These are phyloP conservation scores for Cupressus sempervirens DNA, from an alignment of 75 land plant genomes.

Conservation along the genomic window DNA sequence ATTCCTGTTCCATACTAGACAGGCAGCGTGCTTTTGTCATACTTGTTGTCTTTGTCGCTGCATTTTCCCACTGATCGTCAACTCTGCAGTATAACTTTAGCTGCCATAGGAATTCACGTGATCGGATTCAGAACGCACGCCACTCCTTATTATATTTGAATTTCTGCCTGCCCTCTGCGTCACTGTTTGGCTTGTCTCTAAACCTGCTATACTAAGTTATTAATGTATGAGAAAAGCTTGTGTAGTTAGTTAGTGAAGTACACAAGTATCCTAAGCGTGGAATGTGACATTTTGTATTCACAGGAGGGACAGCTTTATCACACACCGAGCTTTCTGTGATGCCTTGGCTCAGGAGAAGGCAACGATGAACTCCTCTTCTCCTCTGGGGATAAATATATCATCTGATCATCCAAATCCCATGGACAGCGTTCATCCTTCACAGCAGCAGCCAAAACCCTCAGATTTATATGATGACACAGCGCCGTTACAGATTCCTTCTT, in stretches of 20 bases:
- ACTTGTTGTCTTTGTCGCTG: background rate
- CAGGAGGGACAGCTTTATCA: conserved; percentile 95
- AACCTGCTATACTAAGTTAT: too few relatives aligned
- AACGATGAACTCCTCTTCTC: conserved; percentile 31
- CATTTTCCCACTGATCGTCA: background rate
- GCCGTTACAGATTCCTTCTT: background rate
- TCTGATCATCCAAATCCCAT: conserved; percentile 16
- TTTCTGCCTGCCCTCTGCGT: background rate
- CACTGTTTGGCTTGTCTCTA: too few relatives aligned
- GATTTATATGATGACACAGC: background rate
- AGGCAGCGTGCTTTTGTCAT: background rate
- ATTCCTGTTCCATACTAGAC: too few relatives aligned
- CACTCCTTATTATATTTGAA: background rate
- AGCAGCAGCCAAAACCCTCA: background rate
- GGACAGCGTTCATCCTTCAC: background rate
- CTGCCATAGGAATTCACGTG: background rate
- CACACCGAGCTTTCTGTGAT: conserved; percentile 89
- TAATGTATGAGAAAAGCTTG: background rate
- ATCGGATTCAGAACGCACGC: background rate
- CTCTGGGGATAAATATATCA: conserved; percentile 12
- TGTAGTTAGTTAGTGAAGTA: background rate
- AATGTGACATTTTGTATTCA: conserved; percentile 1
- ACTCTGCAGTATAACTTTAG: background rate
- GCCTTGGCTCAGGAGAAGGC: conserved; percentile 88
- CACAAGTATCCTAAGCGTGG: background rate